Base-by-base conservation (phyloP, 2,329 filamentous ascomycete species). In the Zymoseptoria brevis region DNA sequence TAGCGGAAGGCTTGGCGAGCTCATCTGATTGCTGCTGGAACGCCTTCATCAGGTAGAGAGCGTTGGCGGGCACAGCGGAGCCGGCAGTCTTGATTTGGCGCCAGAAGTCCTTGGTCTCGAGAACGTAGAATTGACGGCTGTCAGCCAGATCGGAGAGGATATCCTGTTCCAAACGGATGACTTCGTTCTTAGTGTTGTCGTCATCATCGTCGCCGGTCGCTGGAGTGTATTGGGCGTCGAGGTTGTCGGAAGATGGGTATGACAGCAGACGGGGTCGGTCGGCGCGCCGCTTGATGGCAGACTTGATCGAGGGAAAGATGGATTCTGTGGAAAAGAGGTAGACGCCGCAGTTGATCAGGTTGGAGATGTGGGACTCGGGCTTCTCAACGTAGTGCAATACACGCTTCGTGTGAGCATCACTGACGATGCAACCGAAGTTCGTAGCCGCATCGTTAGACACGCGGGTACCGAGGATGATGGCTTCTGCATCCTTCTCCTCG, bases 321-420 rank as follows among this genome's bases (percentile, higher is more conserved):
- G 87, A 90, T 68, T 96, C 91, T 64, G 92, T 94, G 65, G 89
- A 85, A 77, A 99, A 99, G 69, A 97, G 89, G 79, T 97, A 99
- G 71, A 99, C 92, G 69, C 94, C 94, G 76, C 94, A 97, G 82
- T 97, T 99, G 83, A 99, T 99, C 67, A 99, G 82, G 79, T 96
- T 96, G 72, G 89, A 95, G 76, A 99, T 96, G 76, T 96, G 89
- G 58, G 89, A 91, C 77, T 99, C 93, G 66, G 94, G 94, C 81
- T 97, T 97, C 83, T 97, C 94, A 74, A 99, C 94, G 78, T 99
- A 97, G 80, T 99, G 94, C 61, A 97, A 86, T 52, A 99, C 94
- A 66, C 93, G 90, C 74, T 93, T 92, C 65, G 89, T 96, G 78
- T 96, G 90, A 50, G 88, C 80, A 75, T 99, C 94, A 58, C 89